phyloP scores from a whole-genome alignment of 208 protist species.

The Trichomonas tenax region DNA sequence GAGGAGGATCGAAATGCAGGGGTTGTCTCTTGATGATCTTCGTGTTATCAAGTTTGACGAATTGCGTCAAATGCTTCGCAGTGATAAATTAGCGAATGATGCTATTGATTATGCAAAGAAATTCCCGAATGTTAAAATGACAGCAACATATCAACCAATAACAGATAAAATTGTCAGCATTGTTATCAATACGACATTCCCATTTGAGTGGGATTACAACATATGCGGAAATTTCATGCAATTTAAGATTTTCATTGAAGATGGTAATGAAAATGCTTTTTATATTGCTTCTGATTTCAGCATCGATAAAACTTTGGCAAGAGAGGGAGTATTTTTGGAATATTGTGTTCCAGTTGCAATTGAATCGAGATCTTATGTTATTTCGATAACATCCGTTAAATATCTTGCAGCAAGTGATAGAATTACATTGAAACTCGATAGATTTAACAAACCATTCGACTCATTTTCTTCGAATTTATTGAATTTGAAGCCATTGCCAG shows the following conservation, averaged over 20 bases:
- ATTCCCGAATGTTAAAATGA: background rate
- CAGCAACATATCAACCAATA: background rate
- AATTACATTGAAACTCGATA: background rate
- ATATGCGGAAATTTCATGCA: background rate
- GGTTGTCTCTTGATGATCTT: background rate
- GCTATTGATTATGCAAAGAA: background rate
- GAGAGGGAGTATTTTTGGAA: background rate
- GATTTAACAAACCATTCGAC: background rate
- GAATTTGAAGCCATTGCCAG: background rate
- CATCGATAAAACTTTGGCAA: background rate
- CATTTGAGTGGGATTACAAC: background rate
- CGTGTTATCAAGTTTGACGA: background rate
- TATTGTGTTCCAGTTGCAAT: background rate
- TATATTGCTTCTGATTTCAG: background rate
- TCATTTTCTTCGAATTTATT: too few relatives aligned
- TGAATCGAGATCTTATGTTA: background rate
- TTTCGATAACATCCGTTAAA: background rate
- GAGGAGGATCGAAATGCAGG: background rate
- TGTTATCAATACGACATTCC: background rate
- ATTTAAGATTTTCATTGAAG: slow-evolving; percentile 2
- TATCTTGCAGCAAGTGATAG: background rate
- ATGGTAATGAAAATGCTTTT: background rate
- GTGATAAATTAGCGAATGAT: background rate
- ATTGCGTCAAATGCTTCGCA: background rate
- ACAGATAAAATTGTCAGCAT: background rate